Evolutionary conservation across 805 yeast genomes (phyloP), one percentile per base, ranked within the genome.

Genomic region (Metschnikowia arizonensis): DNA sequence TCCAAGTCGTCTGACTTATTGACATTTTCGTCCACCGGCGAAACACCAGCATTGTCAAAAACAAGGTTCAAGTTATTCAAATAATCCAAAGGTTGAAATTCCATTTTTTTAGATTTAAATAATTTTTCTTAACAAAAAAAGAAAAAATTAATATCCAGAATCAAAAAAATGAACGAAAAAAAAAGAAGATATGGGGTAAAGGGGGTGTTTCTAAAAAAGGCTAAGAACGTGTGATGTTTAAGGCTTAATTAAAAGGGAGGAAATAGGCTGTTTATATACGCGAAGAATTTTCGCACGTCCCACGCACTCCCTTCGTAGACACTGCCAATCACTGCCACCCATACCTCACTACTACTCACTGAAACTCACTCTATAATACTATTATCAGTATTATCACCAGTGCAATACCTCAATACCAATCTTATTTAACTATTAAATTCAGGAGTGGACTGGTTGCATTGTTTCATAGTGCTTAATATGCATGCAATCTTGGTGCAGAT

Each of bases 21-120:
- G 47, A 32, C 42, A 36, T 31, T 40, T 31, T 48, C 56, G 35
- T 54, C 53, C 28, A 39, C 46, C 21, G 63, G 63, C 33, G 61
- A 53, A 32, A 51, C 50, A 39, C 40, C 61, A 25, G 48, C 33
- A 33, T 45, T 53, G 47, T 64, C 65, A 47, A 69, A 63, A 47
- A 66, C 74, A 32, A 71, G 63, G 55, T 70, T 68, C 54, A 70
- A 58, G 48, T 67, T 64, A 45, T 61, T 60, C 53, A 71, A 60
- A 54, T 68, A 71, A 54, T 71, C 74, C 25, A 65, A 61, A 34
- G 72, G 66, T 53, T 68, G 72, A 53, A 64, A 69, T 48, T 66
- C 68, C 75, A 71, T 71, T 47, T 47, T 48, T 39, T 39, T 39
- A 39, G 42, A 39, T 39, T 39, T 39, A 39, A 39, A 39, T 21